Evolutionary conservation across 352 stramenopile genomes (phyloP).

Genomic region (Phytophthora melonis): DNA sequence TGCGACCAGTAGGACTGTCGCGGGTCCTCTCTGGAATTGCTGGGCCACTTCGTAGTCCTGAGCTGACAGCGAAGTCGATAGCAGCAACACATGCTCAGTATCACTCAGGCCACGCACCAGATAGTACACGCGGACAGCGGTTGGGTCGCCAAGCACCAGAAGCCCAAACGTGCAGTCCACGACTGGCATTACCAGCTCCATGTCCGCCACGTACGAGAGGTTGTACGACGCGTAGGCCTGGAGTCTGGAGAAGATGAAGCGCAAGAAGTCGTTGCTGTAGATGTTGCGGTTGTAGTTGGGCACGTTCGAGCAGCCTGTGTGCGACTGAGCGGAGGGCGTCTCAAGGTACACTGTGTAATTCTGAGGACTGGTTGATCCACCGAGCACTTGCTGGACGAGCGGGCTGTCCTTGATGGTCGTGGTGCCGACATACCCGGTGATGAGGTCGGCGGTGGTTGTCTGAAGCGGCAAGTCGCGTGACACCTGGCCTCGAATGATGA

Average conservation of each 20-base stretch:
- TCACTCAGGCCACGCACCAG: neutral
- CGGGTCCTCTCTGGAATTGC: neutral
- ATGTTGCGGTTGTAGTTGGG: neutral
- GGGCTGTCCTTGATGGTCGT: neutral
- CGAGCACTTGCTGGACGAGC: neutral
- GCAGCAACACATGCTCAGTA: neutral
- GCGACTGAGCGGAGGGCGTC: neutral
- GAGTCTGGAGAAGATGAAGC: neutral
- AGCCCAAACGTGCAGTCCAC: conserved; percentile 2
- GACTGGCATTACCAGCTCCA: neutral
- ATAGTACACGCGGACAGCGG: neutral
- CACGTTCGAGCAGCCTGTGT: neutral
- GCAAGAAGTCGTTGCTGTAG: neutral
- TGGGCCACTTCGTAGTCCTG: neutral
- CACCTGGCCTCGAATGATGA: neutral
- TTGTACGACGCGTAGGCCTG: neutral
- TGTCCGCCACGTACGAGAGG: neutral
- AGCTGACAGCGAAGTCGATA: neutral
- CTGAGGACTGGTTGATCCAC: neutral
- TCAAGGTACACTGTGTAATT: neutral
- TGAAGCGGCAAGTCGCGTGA: neutral
- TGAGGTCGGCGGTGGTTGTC: neutral
- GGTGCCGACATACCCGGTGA: neutral
- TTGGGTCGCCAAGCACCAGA: neutral
- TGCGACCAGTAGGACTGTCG: neutral